Percentiles rank a stretch among this genome's conserved stretches.
Evolutionary conservation across 192 early-diverging fungal genomes (phyloP).

Genomic region (Podila epigama): DNA sequence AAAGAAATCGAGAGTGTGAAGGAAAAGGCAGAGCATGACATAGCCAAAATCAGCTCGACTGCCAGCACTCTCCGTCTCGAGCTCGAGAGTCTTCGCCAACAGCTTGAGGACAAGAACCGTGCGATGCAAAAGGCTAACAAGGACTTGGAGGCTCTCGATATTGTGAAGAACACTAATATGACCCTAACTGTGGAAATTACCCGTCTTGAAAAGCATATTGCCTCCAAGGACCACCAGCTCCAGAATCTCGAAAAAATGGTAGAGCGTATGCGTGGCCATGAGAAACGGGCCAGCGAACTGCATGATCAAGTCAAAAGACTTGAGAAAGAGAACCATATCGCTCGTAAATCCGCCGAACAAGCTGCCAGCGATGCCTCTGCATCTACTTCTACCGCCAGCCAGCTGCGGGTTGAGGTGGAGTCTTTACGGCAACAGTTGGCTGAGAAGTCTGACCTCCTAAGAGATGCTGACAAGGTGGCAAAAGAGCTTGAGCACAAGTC

Average conservation of each 20-base stretch:
- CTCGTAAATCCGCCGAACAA: constrained; percentile 2
- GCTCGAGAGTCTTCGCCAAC: constrained; percentile 11
- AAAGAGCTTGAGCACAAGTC: constrained; percentile 7
- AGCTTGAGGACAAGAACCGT: constrained; percentile 8
- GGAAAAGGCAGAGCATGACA: constrained; percentile 10
- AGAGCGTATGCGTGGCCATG: constrained; percentile 9
- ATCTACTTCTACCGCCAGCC: constrained; percentile 23
- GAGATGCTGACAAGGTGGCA: background rate
- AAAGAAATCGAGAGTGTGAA: background rate
- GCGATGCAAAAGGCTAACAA: constrained; percentile 7
- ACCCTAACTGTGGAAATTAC: constrained; percentile 16
- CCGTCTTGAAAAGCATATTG: constrained; percentile 13
- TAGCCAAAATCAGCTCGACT: constrained; percentile 26
- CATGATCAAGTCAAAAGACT: constrained; percentile 16
- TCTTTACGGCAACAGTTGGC: constrained; percentile 10
- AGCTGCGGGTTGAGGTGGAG: constrained; percentile 17
- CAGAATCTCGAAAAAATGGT: constrained; percentile 11
- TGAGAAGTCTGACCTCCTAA: constrained; percentile 5
- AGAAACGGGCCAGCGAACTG: background rate
- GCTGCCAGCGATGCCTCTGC: constrained; percentile 4
- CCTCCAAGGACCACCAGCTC: constrained; percentile 6
- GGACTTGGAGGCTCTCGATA: background rate
- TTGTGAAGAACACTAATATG: constrained; percentile 10
- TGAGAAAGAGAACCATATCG: background rate
- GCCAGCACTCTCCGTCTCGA: constrained; percentile 17